Evolutionary conservation across 2,329 filamentous ascomycete species (phyloP).

Genomic region (Orbilia brochopaga): DNA sequence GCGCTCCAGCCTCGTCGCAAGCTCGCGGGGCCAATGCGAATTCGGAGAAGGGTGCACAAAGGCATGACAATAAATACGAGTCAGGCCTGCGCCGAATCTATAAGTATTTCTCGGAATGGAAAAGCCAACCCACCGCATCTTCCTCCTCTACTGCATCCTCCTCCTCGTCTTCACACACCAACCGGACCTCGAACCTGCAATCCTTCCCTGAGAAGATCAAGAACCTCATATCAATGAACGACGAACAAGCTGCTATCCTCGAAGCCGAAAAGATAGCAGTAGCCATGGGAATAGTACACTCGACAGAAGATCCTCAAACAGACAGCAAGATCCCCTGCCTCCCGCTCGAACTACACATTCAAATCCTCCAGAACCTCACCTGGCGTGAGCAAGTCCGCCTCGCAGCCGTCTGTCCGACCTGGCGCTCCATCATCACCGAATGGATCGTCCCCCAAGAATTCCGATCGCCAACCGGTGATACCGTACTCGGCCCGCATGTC

Average conservation of each 20-base stretch:
- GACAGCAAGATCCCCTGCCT: slow-evolving; percentile 10
- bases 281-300: neutral
- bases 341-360: slow-evolving; percentile 40
- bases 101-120: slow-evolving; percentile 45
- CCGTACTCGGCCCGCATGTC: slow-evolving; percentile 34
- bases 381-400: slow-evolving; percentile 44
- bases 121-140: slow-evolving; percentile 7
- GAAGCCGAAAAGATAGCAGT: neutral
- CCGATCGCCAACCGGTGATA: slow-evolving; percentile 33
- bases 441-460: slow-evolving; percentile 38
- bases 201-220: neutral
- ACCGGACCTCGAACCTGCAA: neutral
- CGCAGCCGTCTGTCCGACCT: slow-evolving; percentile 36
- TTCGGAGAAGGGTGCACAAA: slow-evolving; percentile 10
- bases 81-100: slow-evolving; percentile 29
- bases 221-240: neutral
- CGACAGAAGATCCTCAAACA: slow-evolving; percentile 6
- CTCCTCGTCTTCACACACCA: slow-evolving; percentile 23
- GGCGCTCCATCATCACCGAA: slow-evolving; percentile 35
- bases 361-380: slow-evolving; percentile 36
- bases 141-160: slow-evolving; percentile 10
- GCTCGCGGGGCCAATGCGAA: slow-evolving; percentile 2
- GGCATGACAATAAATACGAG: slow-evolving; percentile 13
- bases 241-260: neutral
- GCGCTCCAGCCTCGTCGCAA: slow-evolving; percentile 1